Evolutionary conservation across 805 yeast species (phyloP), one percentile per base, ranked within the genome.

Genomic region (Lipomyces orientalis): DNA sequence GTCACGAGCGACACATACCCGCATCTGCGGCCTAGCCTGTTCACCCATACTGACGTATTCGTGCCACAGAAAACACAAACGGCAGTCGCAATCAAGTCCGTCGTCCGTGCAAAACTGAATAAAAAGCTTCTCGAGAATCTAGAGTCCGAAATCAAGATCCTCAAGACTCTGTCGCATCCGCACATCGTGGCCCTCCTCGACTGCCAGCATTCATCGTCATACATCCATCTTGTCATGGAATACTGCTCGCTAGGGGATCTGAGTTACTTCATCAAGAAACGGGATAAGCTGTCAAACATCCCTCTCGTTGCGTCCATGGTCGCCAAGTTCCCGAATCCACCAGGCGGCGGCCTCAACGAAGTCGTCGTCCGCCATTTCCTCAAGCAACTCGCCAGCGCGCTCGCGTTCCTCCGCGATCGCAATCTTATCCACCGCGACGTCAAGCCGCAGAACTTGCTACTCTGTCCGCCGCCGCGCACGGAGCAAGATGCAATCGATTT

Each of bases 171-270:
- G 81, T 88, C 89, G 73, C 97, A 95, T 75, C 97, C 97, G 0
- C 98, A 95, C 77, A 90, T 95, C 64, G 99, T 95, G 10, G 89
- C 89, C 19, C 81, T 95, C 59, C 79, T 91, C 67, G 98, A 94
- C 75, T 93, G 92, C 76, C 87, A 87, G 67, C 89, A 91, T 75
- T 89, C 97, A 0, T 79, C 87, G 9, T 57, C 71, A 1, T 91
- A 93, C 78, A 91, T 93, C 81, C 94, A 92, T 76, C 81, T 95
- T 70, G 88, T 94, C 19, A 95, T 95, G 98, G 98, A 95, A 78
- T 95, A 92, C 80, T 95, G 99, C 77, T 88, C 98, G 0, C 81
- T 95, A 76, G 99, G 99, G 14, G 99, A 95, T 79, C 83, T 95
- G 69, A 90, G 97, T 0, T 91, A 88, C 75, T 89, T 95, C 73